phyloP scores from a whole-genome alignment of 2,329 filamentous ascomycete species.

The Pseudocercospora vitis region DNA sequence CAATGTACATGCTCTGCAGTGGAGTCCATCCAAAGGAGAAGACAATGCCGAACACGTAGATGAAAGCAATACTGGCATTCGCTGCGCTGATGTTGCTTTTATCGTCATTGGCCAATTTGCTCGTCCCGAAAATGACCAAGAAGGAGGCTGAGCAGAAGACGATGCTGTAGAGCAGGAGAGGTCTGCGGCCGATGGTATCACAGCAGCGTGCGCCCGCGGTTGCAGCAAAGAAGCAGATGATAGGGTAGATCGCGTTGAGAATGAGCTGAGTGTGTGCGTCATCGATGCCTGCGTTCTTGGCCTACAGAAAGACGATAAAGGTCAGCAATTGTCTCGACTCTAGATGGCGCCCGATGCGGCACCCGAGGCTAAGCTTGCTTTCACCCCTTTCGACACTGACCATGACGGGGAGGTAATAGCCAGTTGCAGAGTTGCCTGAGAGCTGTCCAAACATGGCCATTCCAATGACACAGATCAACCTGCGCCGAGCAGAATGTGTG shows the following conservation, averaged over 20 bases:
- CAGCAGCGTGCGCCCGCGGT: conserved; percentile 21
- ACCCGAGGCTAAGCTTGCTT: no score
- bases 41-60: conserved; percentile 43
- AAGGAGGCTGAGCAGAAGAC: conserved; percentile 40
- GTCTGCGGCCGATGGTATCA: conserved; percentile 26
- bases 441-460: conserved; percentile 45
- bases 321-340: background rate
- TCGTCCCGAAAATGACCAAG: conserved; percentile 35
- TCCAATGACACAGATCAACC: conserved; percentile 40
- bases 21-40: conserved; percentile 43
- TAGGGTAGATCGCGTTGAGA: conserved; percentile 43
- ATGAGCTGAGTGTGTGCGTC: conserved; percentile 39
- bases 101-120: conserved; percentile 31
- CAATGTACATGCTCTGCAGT: conserved; percentile 41
- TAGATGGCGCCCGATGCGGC: background rate
- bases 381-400: no score
- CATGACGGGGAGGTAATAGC: conserved; percentile 37
- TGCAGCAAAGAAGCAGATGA: conserved; percentile 18
- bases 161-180: conserved; percentile 39
- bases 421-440: conserved; percentile 41
- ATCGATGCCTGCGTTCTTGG: conserved; percentile 40
- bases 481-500: conserved; percentile 53
- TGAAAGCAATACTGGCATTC: conserved; percentile 40
- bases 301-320: conserved; percentile 31
- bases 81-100: conserved; percentile 30